Conservation (phyloP, 176 grass and related monocot genomes). For the Rhynchospora breviuscula region DNA sequence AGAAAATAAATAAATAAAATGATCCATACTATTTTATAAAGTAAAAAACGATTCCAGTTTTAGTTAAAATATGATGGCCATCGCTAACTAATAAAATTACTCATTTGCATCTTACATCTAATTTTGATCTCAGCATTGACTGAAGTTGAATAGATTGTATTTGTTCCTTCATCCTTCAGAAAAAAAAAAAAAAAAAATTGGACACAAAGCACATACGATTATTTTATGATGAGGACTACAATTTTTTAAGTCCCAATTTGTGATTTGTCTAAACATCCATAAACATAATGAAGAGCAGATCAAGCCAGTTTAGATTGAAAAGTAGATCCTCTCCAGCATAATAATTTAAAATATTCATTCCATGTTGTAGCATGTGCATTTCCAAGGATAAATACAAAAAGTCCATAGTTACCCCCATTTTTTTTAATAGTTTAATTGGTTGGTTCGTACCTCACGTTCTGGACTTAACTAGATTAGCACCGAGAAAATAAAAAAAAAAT, state of each 20-base stretch:
- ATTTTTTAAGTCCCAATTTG: not conserved
- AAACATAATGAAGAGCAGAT: not conserved
- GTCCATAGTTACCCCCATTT: not conserved
- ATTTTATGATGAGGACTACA: not conserved
- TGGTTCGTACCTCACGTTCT: not conserved
- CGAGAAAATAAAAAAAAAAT: not conserved
- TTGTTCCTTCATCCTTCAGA: not conserved
- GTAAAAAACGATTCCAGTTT: too few species aligned
- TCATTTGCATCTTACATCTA: not conserved
- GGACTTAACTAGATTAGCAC: not conserved
- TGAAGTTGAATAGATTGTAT: not conserved
- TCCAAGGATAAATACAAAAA: constrained; percentile 4
- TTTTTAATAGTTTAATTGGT: constrained; percentile 15
- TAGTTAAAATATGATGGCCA: too few species aligned
- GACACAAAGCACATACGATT: not conserved
- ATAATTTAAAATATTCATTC: not conserved
- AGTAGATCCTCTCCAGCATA: not conserved
- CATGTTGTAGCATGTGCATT: constrained; percentile 24
- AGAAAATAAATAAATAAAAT: too few species aligned
- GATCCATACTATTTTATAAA: too few species aligned
- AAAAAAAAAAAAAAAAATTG: not conserved
- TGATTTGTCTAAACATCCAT: not conserved
- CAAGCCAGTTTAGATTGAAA: constrained; percentile 10
- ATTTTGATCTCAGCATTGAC: not conserved
- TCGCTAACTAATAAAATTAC: not conserved